Conservation (phyloP, 805 yeast species). For the Kluyveromyces nonfermentans region DNA sequence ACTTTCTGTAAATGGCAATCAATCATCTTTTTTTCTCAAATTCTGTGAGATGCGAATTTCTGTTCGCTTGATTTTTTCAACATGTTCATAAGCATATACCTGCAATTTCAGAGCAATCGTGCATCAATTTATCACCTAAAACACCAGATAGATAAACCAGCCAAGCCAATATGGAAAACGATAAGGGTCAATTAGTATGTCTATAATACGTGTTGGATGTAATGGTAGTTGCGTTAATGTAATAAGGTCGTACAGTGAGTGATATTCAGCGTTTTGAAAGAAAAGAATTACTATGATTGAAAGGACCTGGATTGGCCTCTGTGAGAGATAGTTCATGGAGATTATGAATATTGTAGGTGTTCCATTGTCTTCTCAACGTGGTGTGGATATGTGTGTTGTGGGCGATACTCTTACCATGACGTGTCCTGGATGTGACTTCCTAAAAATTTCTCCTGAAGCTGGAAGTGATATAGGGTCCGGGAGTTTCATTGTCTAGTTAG, state of each 20-base stretch:
- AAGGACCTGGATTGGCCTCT: too few species aligned
- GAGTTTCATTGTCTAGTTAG: not conserved
- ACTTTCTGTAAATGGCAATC: not conserved
- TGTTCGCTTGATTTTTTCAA: not conserved
- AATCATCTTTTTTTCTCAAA: too few species aligned
- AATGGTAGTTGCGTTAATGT: not conserved
- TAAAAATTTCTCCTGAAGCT: not conserved
- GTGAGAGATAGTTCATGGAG: too few species aligned
- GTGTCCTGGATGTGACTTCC: too few species aligned
- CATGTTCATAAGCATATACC: not conserved
- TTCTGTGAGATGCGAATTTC: not conserved
- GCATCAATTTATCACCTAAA: not conserved
- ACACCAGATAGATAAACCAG: slow-evolving; percentile 1
- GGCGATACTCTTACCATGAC: too few species aligned
- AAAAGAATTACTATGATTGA: too few species aligned
- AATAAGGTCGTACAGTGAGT: not conserved
- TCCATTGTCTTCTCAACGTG: too few species aligned
- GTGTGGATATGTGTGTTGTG: too few species aligned
- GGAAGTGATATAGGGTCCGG: not conserved
- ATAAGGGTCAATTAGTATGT: slow-evolving; percentile 98
- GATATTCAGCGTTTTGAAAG: not conserved
- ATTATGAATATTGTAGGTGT: too few species aligned
- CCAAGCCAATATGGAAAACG: slow-evolving; percentile 92
- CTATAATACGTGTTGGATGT: not conserved
- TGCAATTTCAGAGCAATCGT: not conserved